Conservation (phyloP, 2,329 filamentous ascomycete species). For the Leptodontidium sp. region DNA sequence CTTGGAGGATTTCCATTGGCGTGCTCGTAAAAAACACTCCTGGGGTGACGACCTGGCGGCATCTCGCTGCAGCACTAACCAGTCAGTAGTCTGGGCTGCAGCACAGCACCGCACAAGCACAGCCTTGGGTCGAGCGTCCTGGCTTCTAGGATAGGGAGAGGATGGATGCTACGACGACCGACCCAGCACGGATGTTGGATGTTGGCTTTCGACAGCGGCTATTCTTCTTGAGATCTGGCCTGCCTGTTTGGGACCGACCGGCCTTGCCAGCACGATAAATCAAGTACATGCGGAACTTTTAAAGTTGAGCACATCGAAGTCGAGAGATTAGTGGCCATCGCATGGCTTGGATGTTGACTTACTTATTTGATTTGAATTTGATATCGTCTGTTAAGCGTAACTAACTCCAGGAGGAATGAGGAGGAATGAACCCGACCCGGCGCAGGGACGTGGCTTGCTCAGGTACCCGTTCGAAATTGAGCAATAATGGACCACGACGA, state of each 20-base stretch:
- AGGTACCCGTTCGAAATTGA: slow-evolving; percentile 12
- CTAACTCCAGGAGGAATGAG: neutral
- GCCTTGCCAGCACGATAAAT: neutral
- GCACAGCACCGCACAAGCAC: neutral
- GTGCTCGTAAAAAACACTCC: slow-evolving; percentile 15
- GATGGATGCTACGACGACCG: neutral
- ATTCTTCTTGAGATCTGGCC: slow-evolving; percentile 3
- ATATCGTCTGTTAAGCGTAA: slow-evolving; percentile 4
- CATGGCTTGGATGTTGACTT: neutral
- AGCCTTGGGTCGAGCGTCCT: slow-evolving; percentile 12
- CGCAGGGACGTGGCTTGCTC: neutral
- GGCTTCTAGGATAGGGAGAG: neutral
- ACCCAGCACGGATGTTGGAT: neutral
- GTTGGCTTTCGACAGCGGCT: neutral
- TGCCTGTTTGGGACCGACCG: slow-evolving; percentile 6
- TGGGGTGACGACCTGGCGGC: slow-evolving; percentile 3
- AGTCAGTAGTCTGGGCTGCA: slow-evolving; percentile 12
- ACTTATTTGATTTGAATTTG: neutral
- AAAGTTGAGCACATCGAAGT: neutral
- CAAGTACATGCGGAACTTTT: neutral
- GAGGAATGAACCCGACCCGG: slow-evolving; percentile 1
- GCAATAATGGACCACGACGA: neutral
- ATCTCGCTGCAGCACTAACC: slow-evolving; percentile 7
- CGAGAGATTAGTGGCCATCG: neutral
- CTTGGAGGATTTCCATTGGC: slow-evolving; percentile 13